A percentile compares a stretch with the other conserved stretches of the same genome.
Evolutionary conservation across 768 basidiomycete genomes (phyloP).

Genomic region (Amanita molliuscula): DNA sequence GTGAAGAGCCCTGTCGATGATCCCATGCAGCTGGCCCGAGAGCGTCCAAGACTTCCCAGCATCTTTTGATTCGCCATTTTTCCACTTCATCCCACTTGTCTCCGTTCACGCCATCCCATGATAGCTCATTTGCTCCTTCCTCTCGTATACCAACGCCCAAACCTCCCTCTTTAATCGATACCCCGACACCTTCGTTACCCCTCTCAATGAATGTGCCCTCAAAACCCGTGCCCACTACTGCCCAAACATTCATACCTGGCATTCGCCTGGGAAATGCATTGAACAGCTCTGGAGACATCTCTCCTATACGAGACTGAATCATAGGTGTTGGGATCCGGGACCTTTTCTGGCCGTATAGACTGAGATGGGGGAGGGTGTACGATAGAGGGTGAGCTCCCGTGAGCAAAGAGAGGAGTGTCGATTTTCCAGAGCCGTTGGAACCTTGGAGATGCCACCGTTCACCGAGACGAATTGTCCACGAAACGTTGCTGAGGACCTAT

Average conservation of each 20-base stretch:
- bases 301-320: slow-evolving; percentile 60
- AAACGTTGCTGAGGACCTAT: slow-evolving; percentile 67
- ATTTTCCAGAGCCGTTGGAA: slow-evolving; percentile 91
- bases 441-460: slow-evolving; percentile 90
- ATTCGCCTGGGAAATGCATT: slow-evolving; percentile 78
- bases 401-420: slow-evolving; percentile 80
- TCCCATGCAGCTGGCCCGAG: slow-evolving; percentile 54
- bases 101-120: slow-evolving; percentile 4
- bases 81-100: slow-evolving; percentile 15
- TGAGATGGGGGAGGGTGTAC: slow-evolving; percentile 45
- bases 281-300: slow-evolving; percentile 82
- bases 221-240: slow-evolving; percentile 83
- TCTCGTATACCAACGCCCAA: slow-evolving; percentile 12
- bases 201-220: slow-evolving; percentile 62
- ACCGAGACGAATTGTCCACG: slow-evolving; percentile 75
- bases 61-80: slow-evolving; percentile 25
- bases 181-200: slow-evolving; percentile 33
- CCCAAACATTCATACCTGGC: slow-evolving; percentile 55
- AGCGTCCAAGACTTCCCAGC: slow-evolving; percentile 46
- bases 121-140: slow-evolving; percentile 6
- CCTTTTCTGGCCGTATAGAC: background rate
- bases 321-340: slow-evolving; percentile 59
- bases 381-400: slow-evolving; percentile 88
- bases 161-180: slow-evolving; percentile 26
- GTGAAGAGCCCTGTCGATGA: background rate